A percentile compares a stretch with the other conserved stretches of the same genome.
phyloP scores from a whole-genome alignment of 352 stramenopile species.

The Globisporangium okanoganense region DNA sequence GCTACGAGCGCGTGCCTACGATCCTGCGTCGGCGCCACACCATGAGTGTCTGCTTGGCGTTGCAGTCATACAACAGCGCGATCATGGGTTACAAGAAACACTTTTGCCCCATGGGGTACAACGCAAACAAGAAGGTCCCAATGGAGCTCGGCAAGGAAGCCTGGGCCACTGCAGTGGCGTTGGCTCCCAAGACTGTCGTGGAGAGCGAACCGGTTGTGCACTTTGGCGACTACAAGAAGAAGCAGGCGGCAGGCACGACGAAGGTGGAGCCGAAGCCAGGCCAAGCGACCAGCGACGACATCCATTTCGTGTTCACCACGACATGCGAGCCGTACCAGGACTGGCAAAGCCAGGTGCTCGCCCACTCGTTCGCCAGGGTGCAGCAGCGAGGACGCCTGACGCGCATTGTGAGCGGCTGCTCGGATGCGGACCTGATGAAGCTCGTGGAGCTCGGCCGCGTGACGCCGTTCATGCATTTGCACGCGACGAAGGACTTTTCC shows the following conservation, averaged over 20 bases:
- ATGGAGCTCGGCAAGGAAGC: slow-evolving; percentile 46
- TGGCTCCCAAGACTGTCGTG: slow-evolving; percentile 26
- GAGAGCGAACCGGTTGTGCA: slow-evolving; percentile 28
- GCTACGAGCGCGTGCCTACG: slow-evolving; percentile 72
- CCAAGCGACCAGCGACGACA: slow-evolving; percentile 43
- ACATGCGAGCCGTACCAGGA: slow-evolving; percentile 58
- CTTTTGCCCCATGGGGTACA: slow-evolving; percentile 62
- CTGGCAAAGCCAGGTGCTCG: slow-evolving; percentile 73
- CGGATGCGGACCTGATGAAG: slow-evolving; percentile 32
- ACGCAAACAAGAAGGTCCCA: slow-evolving; percentile 59
- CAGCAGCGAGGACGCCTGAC: slow-evolving; percentile 59
- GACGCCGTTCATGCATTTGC: slow-evolving; percentile 45
- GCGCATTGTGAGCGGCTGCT: slow-evolving; percentile 66
- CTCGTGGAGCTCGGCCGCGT: slow-evolving; percentile 28
- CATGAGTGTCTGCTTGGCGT: slow-evolving; percentile 64
- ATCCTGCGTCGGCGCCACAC: slow-evolving; percentile 75
- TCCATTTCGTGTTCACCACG: slow-evolving; percentile 79
- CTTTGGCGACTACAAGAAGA: slow-evolving; percentile 53
- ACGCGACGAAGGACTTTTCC: slow-evolving; percentile 54
- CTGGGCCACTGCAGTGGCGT: slow-evolving; percentile 45
- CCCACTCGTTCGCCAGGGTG: slow-evolving; percentile 56
- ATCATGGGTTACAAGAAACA: slow-evolving; percentile 44
- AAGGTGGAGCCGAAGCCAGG: slow-evolving; percentile 17
- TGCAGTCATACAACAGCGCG: slow-evolving; percentile 72
- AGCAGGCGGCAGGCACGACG: neutral